Base-by-base conservation (phyloP, 2,329 filamentous ascomycete species). In the Nothophoma quercina region DNA sequence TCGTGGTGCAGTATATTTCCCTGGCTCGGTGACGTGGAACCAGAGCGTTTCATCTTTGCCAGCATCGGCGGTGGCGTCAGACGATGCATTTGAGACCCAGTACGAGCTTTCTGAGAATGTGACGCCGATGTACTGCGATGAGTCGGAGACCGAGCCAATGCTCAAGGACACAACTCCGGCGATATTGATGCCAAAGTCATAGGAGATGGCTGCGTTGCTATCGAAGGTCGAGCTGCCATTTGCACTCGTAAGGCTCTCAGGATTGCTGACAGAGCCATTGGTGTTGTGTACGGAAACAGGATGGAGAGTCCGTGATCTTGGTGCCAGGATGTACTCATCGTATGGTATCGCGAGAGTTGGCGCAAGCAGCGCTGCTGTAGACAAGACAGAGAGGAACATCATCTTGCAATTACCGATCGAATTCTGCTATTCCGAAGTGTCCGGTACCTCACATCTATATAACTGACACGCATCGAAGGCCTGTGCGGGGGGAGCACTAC, bases 1-100 rank as follows among this genome's bases (percentile, higher is more conserved):
- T 29, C 68, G 64, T 0, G 73, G 74, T 1, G 77, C 77, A 0
- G 75, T 74, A 47, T 81, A 81, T 2, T 52, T 60, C 0, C 79
- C 78, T 4, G 71, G 55, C 1, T 67, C 69, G 5, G 73, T 71
- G 2, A 74, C 60, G 7, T 73, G 64, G 46, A 82, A 81, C 79
- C 79, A 83, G 0, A 83, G 68, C 0, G 75, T 73, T 41, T 78
- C 75, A 39, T 83, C 81, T 9, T 79, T 73, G 0, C 77, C 79
- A 4, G 72, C 69, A 42, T 80, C 76, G 2, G 73, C 73, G 1
- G 78, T 82, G 1, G 77, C 78, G 63, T 83, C 81, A 51, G 76
- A 75, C 7, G 68, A 74, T 22, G 75, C 59, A 3, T 72, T 74
- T 29, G 75, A 81, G 36, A 84, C 79, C 79, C 79, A 85, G 1